Conservation (phyloP, 1,284 basidiomycete genomes). For the Ustilago xerochloae region DNA sequence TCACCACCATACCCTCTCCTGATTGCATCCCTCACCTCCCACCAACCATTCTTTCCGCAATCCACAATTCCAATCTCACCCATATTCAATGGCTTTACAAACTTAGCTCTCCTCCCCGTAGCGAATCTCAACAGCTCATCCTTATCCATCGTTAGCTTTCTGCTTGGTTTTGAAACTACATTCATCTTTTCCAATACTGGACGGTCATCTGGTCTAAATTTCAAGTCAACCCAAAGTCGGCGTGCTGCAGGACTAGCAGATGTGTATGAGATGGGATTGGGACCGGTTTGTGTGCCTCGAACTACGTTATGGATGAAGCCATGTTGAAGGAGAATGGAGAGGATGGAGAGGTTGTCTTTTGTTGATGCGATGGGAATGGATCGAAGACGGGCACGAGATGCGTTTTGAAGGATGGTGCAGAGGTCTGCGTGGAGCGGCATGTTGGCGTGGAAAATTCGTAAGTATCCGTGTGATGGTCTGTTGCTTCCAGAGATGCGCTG, state of each 20-base stretch:
- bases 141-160: constrained; percentile 78
- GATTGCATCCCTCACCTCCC: constrained; percentile 70
- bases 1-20: constrained; percentile 68
- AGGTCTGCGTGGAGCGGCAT: constrained; percentile 76
- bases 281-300: constrained; percentile 78
- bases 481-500: background rate
- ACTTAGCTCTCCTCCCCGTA: constrained; percentile 69
- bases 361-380: constrained; percentile 80
- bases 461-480: background rate
- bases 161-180: constrained; percentile 79
- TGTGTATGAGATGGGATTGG: constrained; percentile 76
- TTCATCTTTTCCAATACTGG: constrained; percentile 81
- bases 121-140: constrained; percentile 80
- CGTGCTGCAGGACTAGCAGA: constrained; percentile 68
- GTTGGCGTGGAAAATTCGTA: no score
- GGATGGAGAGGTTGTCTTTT: constrained; percentile 83
- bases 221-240: constrained; percentile 85
- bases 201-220: constrained; percentile 81
- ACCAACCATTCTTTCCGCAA: constrained; percentile 72
- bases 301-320: constrained; percentile 85
- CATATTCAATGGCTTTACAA: constrained; percentile 80
- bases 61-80: constrained; percentile 86
- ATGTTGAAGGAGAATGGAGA: constrained; percentile 83
- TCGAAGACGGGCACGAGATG: constrained; percentile 82
- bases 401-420: constrained; percentile 85